Percentiles rank a stretch among this genome's conserved stretches.
Conservation (phyloP, 2,329 filamentous ascomycete species). For the Emmonsiellopsis sp. region DNA sequence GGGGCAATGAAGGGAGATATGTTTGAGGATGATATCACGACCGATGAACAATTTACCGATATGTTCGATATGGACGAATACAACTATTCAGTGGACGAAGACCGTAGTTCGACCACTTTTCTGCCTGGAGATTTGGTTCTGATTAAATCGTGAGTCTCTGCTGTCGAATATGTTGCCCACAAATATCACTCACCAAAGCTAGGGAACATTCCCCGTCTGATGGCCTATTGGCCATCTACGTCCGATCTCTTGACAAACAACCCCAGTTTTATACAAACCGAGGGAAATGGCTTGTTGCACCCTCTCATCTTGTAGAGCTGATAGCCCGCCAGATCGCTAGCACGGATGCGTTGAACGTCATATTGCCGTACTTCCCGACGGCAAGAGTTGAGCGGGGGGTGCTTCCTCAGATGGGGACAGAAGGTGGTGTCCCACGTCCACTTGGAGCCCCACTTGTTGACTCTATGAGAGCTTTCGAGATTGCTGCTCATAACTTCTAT, state of each 20-base stretch:
- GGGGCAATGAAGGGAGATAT: constrained; percentile 7
- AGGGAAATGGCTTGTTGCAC: constrained; percentile 34
- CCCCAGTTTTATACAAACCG: constrained; percentile 34
- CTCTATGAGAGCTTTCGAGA: constrained; percentile 25
- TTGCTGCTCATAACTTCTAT: constrained; percentile 25
- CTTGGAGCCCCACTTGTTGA: constrained; percentile 26
- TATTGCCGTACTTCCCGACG: constrained; percentile 44
- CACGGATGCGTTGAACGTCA: constrained; percentile 33
- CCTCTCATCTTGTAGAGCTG: constrained; percentile 34
- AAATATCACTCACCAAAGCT: constrained; percentile 3
- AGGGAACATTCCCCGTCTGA: constrained; percentile 12
- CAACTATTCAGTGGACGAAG: constrained; percentile 19
- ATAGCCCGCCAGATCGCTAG: constrained; percentile 41
- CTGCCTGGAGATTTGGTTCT: constrained; percentile 33
- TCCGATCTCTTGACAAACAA: constrained; percentile 31
- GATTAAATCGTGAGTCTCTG: constrained; percentile 21
- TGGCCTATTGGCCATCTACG: constrained; percentile 29
- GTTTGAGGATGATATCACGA: constrained; percentile 8
- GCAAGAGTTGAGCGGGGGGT: constrained; percentile 15
- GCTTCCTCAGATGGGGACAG: constrained; percentile 26
- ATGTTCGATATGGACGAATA: constrained; percentile 2
- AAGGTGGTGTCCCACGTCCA: constrained; percentile 33
- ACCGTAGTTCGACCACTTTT: constrained; percentile 22
- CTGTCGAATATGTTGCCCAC: constrained; percentile 10
- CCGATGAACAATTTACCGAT: constrained; percentile 4